phyloP scores from a whole-genome alignment of 352 stramenopile genomes.

The Globisporangium cylindrosporum region DNA sequence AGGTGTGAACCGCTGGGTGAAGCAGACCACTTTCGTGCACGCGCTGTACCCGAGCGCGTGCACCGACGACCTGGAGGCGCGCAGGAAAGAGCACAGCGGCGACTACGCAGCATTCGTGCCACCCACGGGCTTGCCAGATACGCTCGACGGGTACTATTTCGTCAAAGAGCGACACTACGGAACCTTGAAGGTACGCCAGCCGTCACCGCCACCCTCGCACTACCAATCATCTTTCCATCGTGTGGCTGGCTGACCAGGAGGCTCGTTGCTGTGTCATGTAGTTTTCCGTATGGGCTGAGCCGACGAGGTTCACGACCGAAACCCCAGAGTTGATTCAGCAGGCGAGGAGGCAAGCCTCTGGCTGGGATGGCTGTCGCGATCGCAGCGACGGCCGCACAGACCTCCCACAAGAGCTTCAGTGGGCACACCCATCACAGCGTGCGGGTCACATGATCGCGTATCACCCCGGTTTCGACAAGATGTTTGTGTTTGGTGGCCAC shows the following conservation, averaged over 20 bases:
- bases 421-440: conserved; percentile 82
- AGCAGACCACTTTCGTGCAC: conserved; percentile 90
- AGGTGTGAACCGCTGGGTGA: conserved; percentile 84
- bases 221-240: no score
- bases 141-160: conserved; percentile 60
- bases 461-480: conserved; percentile 48
- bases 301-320: conserved; percentile 74
- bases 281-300: conserved; percentile 88
- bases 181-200: conserved; percentile 44
- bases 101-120: conserved; percentile 60
- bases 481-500: conserved; percentile 90
- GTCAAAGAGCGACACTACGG: conserved; percentile 72
- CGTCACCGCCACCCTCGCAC: no score
- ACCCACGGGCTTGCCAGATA: conserved; percentile 24
- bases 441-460: conserved; percentile 87
- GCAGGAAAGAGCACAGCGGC: conserved; percentile 61
- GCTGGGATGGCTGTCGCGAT: conserved; percentile 95
- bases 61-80: conserved; percentile 85
- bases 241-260: no score
- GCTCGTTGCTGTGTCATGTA: conserved; percentile 13
- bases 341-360: conserved; percentile 86
- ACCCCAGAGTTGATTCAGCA: conserved; percentile 83
- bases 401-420: conserved; percentile 69
- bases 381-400: conserved; percentile 64
- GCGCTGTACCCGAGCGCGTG: conserved; percentile 88